These are phyloP conservation scores for Umbelopsis sp. DNA, from an alignment of 371 early-diverging fungal genomes.

Conservation along the genomic window DNA sequence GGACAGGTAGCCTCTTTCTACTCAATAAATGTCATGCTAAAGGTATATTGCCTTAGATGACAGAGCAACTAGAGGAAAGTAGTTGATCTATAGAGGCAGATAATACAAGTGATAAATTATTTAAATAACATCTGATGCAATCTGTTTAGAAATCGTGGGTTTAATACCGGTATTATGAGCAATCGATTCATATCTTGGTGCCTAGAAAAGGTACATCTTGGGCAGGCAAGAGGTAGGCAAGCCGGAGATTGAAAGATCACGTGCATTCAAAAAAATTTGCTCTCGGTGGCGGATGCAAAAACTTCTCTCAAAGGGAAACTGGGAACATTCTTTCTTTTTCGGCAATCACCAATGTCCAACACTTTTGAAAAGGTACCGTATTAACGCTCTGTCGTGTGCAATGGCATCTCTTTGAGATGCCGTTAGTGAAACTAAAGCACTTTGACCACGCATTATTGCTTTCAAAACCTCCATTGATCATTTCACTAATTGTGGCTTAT, in stretches of 20 bases:
- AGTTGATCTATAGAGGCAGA: too few relatives aligned
- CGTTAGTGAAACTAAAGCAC: not conserved
- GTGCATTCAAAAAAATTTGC: slow-evolving; percentile 18
- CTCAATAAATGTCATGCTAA: too few relatives aligned
- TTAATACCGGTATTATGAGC: too few relatives aligned
- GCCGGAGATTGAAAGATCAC: slow-evolving; percentile 1
- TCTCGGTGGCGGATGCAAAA: slow-evolving; percentile 1
- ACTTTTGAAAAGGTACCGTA: slow-evolving; percentile 19
- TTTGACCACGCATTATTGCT: not conserved
- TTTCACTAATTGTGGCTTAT: slow-evolving; percentile 15
- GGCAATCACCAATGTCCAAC: slow-evolving; percentile 19
- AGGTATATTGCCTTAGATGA: too few relatives aligned
- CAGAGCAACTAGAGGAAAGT: too few relatives aligned
- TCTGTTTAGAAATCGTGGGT: too few relatives aligned
- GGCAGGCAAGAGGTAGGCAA: too few relatives aligned
- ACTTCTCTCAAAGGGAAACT: slow-evolving; percentile 11
- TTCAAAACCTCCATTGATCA: not conserved
- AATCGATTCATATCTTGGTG: too few relatives aligned
- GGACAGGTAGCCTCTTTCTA: too few relatives aligned
- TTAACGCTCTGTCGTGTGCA: not conserved
- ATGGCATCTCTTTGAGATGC: not conserved
- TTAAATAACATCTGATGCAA: too few relatives aligned
- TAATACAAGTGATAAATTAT: too few relatives aligned
- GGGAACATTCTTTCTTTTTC: slow-evolving; percentile 19
- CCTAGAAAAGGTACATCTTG: too few relatives aligned